Percentiles rank a stretch among this genome's conserved stretches.
These are phyloP conservation scores for Cicer pinnatifidum DNA, from an alignment of 306 rosid species.

Conservation along the genomic window DNA sequence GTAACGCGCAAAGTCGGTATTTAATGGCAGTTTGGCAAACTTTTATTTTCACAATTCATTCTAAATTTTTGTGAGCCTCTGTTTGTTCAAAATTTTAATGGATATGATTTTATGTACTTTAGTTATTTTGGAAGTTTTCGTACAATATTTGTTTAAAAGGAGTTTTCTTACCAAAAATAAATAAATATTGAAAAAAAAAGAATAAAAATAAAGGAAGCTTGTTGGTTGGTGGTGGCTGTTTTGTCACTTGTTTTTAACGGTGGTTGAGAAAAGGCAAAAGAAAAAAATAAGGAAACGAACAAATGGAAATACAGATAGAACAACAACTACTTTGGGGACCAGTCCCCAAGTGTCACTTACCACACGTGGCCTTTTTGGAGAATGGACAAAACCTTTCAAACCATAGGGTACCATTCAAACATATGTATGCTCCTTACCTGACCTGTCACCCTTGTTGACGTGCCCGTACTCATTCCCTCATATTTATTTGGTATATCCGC, in stretches of 20 bases:
- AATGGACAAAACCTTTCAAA: conserved; percentile 28
- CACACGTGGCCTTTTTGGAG: conserved; percentile 47
- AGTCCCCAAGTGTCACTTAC: conserved; percentile 39
- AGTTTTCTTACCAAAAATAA: background rate
- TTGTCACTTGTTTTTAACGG: conserved; percentile 19
- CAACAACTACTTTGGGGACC: conserved; percentile 31
- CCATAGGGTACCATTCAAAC: background rate
- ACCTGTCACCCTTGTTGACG: background rate
- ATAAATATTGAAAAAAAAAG: background rate
- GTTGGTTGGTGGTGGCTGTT: background rate
- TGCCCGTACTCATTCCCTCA: too few relatives aligned
- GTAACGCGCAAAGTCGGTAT: too few relatives aligned
- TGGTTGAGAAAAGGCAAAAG: conserved; percentile 18
- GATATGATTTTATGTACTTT: background rate
- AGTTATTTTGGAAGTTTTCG: background rate
- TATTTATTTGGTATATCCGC: too few relatives aligned
- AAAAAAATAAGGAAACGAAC: background rate
- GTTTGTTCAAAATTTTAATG: too few relatives aligned
- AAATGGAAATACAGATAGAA: conserved; percentile 11
- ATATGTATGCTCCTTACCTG: background rate
- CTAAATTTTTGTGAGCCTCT: too few relatives aligned
- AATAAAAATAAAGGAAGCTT: background rate
- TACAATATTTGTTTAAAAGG: background rate
- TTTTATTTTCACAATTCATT: too few relatives aligned
- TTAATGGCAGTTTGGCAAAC: background rate